Evolutionary conservation across 2,329 filamentous ascomycete species (phyloP), one percentile per base, ranked within the genome.

Genomic region (Ceratocystis ficicola): DNA sequence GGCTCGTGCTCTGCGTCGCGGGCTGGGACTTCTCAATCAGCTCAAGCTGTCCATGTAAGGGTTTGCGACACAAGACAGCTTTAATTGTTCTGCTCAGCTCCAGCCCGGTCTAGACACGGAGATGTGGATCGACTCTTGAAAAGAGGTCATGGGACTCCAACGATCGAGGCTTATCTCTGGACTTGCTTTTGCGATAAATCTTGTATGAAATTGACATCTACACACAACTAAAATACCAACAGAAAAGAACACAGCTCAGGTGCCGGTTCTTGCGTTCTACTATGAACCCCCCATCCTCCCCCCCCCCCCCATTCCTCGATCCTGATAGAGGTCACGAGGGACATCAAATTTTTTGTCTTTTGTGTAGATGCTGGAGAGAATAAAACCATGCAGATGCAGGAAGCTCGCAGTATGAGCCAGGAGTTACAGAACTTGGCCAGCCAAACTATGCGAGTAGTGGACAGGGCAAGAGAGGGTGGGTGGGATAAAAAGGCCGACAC

Each of bases 401-500:
- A 15, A 30, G 12, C 36, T 41, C 15, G 36, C 10, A 41, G 12
- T 15, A 41, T 41, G 36, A 15, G 5, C 36, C 3, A 41, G 10
- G 25, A 55, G 50, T 55, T 30, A 17, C 28, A 59, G 55, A 59
- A 5, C 30, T 17, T 41, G 10, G 36, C 36, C 12, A 41, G 36
- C 3, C 36, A 41, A 41, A 5, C 10, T 41, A 41, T 41, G 36
- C 10, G 36, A 41, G 15, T 41, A 41, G 36, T 41, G 36, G 36
- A 41, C 36, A 41, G 36, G 36, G 36, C 36, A 41, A 30, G 25
- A 30, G 30, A 36, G 8, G 52, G 22, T 32, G 52, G 3, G 28
- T 59, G 55, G 55, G 55, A 32, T 59, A 59, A 59, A 36, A 59
- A 7, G 55, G 55, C 55, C 55, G 28, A 36, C 55, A 59, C 55